Conservation (phyloP, 129 eudicot species). For the Tagetes erecta region DNA sequence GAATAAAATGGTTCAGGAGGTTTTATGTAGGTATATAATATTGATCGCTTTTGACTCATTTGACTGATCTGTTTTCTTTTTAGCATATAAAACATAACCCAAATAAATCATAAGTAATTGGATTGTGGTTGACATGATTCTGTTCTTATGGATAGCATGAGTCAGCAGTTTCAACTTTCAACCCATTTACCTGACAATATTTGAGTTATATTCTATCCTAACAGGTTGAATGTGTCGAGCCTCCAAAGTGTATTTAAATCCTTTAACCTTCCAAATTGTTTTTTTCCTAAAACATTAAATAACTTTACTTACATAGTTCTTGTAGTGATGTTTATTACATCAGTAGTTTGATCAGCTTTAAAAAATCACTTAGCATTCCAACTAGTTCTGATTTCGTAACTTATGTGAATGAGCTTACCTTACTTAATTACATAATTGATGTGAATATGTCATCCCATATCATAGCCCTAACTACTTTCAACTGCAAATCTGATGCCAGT, state of each 20-base stretch:
- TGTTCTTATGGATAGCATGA: too few species aligned
- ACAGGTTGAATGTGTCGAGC: background rate
- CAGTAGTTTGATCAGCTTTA: background rate
- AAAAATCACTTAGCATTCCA: background rate
- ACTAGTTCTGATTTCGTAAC: background rate
- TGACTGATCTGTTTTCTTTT: background rate
- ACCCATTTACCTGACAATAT: background rate
- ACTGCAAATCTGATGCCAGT: background rate
- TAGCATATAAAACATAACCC: background rate
- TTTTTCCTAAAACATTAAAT: background rate
- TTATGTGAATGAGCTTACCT: background rate
- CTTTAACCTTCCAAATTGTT: background rate
- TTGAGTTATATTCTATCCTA: background rate
- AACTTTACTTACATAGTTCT: background rate
- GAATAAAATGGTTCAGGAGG: background rate
- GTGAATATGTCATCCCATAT: background rate
- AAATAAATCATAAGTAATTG: background rate
- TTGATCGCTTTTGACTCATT: background rate
- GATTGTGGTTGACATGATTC: too few species aligned
- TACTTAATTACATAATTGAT: background rate
- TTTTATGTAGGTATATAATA: background rate
- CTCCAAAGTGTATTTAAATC: background rate
- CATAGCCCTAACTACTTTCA: constrained; percentile 8
- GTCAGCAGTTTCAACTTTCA: background rate
- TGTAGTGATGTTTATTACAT: background rate